Conservation (phyloP, 2,329 filamentous ascomycete species). For the Botrytis fabae region DNA sequence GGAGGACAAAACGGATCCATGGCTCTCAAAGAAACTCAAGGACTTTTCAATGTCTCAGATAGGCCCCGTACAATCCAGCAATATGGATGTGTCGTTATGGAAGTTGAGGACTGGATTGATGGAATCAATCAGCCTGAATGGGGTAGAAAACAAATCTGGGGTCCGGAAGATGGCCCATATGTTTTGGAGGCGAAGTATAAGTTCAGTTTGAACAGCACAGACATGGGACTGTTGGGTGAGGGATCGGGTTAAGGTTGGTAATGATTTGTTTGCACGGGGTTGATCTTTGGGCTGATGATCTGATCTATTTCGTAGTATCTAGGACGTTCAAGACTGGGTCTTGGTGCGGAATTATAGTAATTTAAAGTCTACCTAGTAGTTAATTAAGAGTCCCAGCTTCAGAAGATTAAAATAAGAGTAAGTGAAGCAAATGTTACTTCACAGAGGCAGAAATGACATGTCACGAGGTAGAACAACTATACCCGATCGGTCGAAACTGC, state of each 20-base stretch:
- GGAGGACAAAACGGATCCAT: constrained; percentile 70
- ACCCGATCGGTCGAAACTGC: background rate
- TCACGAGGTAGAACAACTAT: background rate
- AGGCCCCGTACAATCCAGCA: constrained; percentile 65
- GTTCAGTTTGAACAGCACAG: constrained; percentile 46
- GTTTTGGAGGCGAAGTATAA: constrained; percentile 62
- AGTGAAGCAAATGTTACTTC: background rate
- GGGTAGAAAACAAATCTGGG: constrained; percentile 68
- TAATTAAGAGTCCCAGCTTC: background rate
- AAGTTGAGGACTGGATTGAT: constrained; percentile 93
- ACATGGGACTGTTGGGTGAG: constrained; percentile 27
- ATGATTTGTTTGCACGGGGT: background rate
- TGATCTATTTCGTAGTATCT: background rate
- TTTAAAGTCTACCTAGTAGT: background rate
- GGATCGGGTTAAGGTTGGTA: constrained; percentile 27
- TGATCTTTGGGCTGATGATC: background rate
- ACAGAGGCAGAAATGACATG: background rate
- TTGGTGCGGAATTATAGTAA: background rate
- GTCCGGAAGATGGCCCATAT: constrained; percentile 59
- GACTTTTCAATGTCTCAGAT: constrained; percentile 53
- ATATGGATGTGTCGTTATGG: constrained; percentile 86
- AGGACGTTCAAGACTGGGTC: background rate
- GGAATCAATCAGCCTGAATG: constrained; percentile 90
- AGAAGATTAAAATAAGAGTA: background rate
- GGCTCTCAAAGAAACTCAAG: constrained; percentile 70